Evolutionary conservation across 179 eudicot genomes (phyloP).

Genomic region (Silene coronaria): DNA sequence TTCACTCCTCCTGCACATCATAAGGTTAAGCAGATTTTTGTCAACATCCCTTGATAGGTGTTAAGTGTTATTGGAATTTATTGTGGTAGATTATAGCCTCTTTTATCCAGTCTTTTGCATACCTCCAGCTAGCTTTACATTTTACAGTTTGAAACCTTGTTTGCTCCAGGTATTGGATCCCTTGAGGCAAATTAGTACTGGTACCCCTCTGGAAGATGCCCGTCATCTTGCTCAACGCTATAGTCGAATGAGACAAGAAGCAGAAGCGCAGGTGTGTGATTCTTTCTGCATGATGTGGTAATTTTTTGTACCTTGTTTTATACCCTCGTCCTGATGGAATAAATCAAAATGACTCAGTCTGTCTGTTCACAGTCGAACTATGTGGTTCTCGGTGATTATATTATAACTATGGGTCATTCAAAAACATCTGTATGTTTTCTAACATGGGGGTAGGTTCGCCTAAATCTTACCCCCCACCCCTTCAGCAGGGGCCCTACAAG

Average conservation of each 20-base stretch:
- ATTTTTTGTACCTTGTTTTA: background rate
- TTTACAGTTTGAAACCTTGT: background rate
- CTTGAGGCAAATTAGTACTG: constrained; percentile 65
- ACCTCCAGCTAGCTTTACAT: background rate
- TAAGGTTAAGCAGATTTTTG: no score
- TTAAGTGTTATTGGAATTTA: no score
- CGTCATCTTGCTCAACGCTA: constrained; percentile 97
- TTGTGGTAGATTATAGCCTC: background rate
- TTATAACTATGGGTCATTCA: no score
- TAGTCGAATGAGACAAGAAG: constrained; percentile 97
- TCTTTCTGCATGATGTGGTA: constrained; percentile 10
- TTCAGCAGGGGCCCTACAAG: no score
- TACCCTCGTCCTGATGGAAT: background rate
- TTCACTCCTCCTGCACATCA: no score
- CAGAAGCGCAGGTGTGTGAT: constrained; percentile 70
- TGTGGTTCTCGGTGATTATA: no score
- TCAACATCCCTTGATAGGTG: no score
- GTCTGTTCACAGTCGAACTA: no score
- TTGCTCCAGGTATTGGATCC: constrained; percentile 71
- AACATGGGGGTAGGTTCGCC: no score
- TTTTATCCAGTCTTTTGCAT: background rate
- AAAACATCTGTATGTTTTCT: no score
- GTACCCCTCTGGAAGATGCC: constrained; percentile 90
- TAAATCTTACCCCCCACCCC: no score
- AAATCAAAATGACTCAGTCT: no score